Conservation (phyloP, 78 protist genomes). For the Bodo saltans region DNA sequence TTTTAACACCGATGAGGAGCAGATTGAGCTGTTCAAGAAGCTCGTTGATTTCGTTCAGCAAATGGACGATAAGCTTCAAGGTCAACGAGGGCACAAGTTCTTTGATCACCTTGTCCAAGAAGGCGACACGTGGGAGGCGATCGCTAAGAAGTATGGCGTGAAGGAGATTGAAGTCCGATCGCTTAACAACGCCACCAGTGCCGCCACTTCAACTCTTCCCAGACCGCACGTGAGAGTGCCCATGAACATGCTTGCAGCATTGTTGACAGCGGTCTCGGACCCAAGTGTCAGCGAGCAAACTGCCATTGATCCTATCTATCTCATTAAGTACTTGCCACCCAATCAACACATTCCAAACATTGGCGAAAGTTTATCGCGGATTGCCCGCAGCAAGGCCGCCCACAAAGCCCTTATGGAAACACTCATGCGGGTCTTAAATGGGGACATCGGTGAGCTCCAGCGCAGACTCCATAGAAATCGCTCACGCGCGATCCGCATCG, state of each 20-base stretch:
- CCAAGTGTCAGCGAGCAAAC: neutral
- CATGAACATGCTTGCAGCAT: neutral
- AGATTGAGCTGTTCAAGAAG: neutral
- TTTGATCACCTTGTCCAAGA: neutral
- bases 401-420: neutral
- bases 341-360: neutral
- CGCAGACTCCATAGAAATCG: neutral
- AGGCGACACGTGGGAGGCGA: neutral
- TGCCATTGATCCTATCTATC: neutral
- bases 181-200: neutral
- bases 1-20: neutral
- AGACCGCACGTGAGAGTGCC: neutral
- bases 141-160: neutral
- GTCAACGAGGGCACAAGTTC: neutral
- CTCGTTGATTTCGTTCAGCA: neutral
- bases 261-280: neutral
- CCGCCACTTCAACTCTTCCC: neutral
- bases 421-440: neutral
- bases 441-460: neutral
- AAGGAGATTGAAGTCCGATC: neutral
- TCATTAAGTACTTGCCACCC: neutral
- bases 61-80: neutral
- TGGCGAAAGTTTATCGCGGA: neutral
- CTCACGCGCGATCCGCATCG: neutral
- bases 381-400: neutral